These are phyloP conservation scores for Zoysia matrella DNA, from an alignment of 202 grass and related monocot genomes.

Conservation along the genomic window DNA sequence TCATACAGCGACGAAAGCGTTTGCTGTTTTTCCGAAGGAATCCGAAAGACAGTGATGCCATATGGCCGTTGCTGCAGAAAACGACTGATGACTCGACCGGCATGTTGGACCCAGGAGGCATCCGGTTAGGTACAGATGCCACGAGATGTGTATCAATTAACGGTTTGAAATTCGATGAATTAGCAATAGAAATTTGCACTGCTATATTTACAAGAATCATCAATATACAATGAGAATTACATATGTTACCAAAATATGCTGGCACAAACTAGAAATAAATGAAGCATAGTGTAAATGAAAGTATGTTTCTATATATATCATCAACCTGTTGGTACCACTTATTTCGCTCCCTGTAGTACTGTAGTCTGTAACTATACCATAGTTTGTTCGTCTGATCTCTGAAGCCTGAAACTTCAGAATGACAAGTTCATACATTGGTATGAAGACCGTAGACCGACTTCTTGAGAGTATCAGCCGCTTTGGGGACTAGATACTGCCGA, in stretches of 20 bases:
- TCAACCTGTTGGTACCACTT: neutral
- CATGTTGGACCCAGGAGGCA: neutral
- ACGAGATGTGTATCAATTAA: neutral
- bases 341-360: neutral
- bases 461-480: neutral
- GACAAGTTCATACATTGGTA: neutral
- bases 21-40: neutral
- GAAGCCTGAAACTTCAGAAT: neutral
- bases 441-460: neutral
- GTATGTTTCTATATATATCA: neutral
- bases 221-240: neutral
- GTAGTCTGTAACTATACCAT: neutral
- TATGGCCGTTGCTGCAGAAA: neutral
- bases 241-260: neutral
- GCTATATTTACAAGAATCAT: neutral
- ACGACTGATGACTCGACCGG: conserved; percentile 14
- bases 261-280: neutral
- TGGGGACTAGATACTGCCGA: conserved; percentile 42
- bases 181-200: neutral
- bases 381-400: neutral
- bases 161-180: neutral
- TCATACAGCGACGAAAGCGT: conserved; percentile 10
- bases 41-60: conserved; percentile 20
- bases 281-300: neutral
- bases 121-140: conserved; percentile 30